phyloP scores from a whole-genome alignment of 2,329 filamentous ascomycete genomes.

The Nakataea oryzae region DNA sequence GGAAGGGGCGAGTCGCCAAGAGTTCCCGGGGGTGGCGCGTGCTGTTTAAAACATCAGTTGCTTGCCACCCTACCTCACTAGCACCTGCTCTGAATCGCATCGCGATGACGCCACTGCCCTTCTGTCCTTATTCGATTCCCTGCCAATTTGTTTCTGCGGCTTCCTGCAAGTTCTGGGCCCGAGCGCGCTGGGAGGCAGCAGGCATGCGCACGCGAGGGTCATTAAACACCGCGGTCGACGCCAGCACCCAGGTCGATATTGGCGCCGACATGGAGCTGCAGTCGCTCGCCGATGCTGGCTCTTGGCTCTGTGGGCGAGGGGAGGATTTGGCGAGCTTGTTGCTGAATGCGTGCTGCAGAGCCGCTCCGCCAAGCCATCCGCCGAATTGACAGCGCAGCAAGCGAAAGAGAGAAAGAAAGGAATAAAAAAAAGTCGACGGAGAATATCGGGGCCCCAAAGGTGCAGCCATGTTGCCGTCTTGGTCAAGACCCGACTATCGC shows the following conservation, averaged over 20 bases:
- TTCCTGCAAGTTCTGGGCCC: no score
- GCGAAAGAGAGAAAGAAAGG: background rate
- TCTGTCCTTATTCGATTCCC: background rate
- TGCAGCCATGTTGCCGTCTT: background rate
- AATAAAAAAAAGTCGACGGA: no score
- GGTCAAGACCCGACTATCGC: background rate
- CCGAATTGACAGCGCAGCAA: background rate
- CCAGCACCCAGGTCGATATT: background rate
- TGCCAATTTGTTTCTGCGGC: no score
- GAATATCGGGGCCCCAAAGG: no score
- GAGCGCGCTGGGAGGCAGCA: background rate
- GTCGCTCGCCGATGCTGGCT: no score
- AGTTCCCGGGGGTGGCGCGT: background rate
- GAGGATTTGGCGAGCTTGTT: no score
- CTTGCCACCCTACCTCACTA: background rate
- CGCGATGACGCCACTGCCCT: background rate
- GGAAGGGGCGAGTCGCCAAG: background rate
- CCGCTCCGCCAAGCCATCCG: no score
- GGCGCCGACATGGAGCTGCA: background rate
- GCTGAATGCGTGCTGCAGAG: no score
- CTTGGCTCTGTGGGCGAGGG: no score
- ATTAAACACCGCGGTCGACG: no score
- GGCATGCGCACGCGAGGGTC: background rate
- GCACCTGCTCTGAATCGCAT: background rate
- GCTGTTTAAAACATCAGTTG: background rate